These are phyloP conservation scores for Pythium vanterpoolii DNA, from an alignment of 352 stramenopile species.

Conservation along the genomic window DNA sequence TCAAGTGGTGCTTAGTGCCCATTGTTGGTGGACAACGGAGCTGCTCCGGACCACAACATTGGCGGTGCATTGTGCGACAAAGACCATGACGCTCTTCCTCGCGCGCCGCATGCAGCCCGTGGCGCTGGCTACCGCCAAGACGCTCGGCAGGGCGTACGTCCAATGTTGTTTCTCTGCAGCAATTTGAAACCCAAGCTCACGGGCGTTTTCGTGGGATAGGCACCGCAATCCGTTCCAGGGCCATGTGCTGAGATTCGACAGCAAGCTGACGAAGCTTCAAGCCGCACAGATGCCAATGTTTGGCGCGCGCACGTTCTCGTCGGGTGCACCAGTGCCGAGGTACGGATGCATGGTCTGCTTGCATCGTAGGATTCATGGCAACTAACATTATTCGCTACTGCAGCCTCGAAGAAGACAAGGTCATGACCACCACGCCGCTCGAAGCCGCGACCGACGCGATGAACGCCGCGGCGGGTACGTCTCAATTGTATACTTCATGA, in stretches of 20 bases:
- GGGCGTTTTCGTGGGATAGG: background rate
- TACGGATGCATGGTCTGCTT: constrained; percentile 25
- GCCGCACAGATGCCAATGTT: constrained; percentile 42
- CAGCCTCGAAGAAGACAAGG: constrained; percentile 40
- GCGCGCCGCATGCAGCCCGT: constrained; percentile 63
- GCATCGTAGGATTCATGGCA: background rate
- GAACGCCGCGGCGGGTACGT: constrained; percentile 37
- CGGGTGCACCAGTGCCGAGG: constrained; percentile 35
- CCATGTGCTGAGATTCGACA: constrained; percentile 37
- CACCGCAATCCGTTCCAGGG: constrained; percentile 24
- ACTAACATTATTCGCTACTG: constrained; percentile 21
- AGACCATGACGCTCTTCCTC: constrained; percentile 54
- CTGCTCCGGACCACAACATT: background rate
- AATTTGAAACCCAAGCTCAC: background rate
- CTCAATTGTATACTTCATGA: background rate
- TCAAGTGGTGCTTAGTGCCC: constrained; percentile 18
- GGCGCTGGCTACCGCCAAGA: constrained; percentile 26
- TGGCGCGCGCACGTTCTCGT: constrained; percentile 61
- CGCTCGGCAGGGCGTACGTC: constrained; percentile 16
- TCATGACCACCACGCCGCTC: constrained; percentile 30
- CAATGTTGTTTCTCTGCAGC: background rate
- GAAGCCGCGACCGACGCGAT: constrained; percentile 46
- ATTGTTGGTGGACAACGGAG: constrained; percentile 22
- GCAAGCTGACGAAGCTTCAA: constrained; percentile 44
- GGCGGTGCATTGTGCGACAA: background rate